Percentiles rank a stretch among this genome's conserved stretches.
Evolutionary conservation across 352 stramenopile genomes (phyloP).

Genomic region (Pythium brachiatum): DNA sequence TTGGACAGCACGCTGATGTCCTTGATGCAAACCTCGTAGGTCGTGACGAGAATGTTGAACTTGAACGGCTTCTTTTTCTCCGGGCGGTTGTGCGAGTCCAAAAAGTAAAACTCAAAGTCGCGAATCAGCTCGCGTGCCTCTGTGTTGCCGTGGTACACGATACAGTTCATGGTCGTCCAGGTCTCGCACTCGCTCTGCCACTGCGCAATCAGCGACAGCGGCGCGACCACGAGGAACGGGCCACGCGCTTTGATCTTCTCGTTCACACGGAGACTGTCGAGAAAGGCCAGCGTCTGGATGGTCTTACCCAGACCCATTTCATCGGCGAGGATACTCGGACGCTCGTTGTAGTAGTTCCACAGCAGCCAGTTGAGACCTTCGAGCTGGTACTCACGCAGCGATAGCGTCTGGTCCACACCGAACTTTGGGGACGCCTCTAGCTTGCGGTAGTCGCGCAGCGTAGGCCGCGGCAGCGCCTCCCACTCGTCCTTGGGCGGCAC

Average conservation of each 20-base stretch:
- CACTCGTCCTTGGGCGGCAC: conserved; percentile 63
- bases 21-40: conserved; percentile 90
- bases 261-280: conserved; percentile 91
- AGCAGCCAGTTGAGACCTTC: conserved; percentile 89
- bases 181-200: conserved; percentile 99
- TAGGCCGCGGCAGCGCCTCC: conserved; percentile 60
- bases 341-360: conserved; percentile 90
- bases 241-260: conserved; percentile 89
- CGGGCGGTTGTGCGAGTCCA: conserved; percentile 59
- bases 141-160: conserved; percentile 98
- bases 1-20: conserved; percentile 92
- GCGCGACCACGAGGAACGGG: conserved; percentile 98
- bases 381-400: conserved; percentile 78
- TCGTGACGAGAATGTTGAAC: conserved; percentile 90
- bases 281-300: conserved; percentile 91
- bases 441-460: conserved; percentile 82
- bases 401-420: conserved; percentile 70
- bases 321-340: conserved; percentile 84
- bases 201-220: conserved; percentile 98
- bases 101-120: conserved; percentile 94
- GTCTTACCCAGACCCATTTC: conserved; percentile 94
- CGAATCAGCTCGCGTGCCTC: conserved; percentile 93
- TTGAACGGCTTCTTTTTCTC: conserved; percentile 87
- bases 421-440: conserved; percentile 76
- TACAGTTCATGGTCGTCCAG: conserved; percentile 99